Base-by-base conservation (phyloP, 495 filamentous ascomycete species). In the Aspergillus incahuasiensis region DNA sequence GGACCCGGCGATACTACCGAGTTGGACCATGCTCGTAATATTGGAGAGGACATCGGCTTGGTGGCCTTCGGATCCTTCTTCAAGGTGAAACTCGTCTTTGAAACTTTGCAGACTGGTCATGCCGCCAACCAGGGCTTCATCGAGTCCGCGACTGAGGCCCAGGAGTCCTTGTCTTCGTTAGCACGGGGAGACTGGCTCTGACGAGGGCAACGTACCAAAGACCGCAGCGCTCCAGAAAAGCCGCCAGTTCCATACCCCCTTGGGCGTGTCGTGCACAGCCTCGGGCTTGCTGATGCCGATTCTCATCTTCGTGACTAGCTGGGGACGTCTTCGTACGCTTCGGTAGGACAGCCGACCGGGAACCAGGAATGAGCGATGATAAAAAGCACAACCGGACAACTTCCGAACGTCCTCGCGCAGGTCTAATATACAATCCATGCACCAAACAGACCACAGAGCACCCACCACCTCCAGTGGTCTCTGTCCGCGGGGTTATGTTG, bases 11-110 rank as follows among this genome's bases (percentile, higher is more conserved):
- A 88, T 80, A 24, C 76, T 80, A 5, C 85, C 85, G 51, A 86
- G 79, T 56, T 86, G 85, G 1, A 86, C 85, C 85, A 88, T 86
- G 21, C 83, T 71, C 1, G 85, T 82, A 19, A 88, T 81, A 68
- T 86, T 88, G 44, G 73, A 82, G 58, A 84, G 81, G 65, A 82
- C 83, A 57, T 84, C 80, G 45, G 78, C 73, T 21, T 73, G 67
- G 41, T 72, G 68, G 54, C 80, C 76, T 19, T 71, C 67, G 52
- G 68, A 68, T 53, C 82, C 80, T 28, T 81, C 70, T 56, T 81
- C 79, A 28, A 72, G 73, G 41, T 70, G 56, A 69, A 86, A 84
- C 40, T 72, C 73, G 9, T 63, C 59, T 54, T 82, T 74, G 59
- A 87, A 88, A 44, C 82, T 73, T 43, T 77, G 73, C 15, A 80